These are phyloP conservation scores for Suillus cothurnatus DNA, from an alignment of 768 basidiomycete species.

Conservation along the genomic window DNA sequence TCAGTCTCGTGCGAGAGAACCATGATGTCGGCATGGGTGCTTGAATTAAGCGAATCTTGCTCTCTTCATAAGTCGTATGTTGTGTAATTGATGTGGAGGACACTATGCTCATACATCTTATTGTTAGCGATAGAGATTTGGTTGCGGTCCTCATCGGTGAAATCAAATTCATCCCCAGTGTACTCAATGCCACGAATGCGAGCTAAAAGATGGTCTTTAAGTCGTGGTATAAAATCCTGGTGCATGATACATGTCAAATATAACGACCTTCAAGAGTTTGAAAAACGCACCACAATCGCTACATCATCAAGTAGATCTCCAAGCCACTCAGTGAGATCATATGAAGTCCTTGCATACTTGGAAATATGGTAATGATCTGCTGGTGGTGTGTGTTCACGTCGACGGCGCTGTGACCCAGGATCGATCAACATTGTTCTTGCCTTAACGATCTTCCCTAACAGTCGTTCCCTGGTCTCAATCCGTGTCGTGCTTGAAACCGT, in stretches of 20 bases:
- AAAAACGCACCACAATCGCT: slow-evolving; percentile 18
- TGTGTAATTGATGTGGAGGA: slow-evolving; percentile 34
- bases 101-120: slow-evolving; percentile 35
- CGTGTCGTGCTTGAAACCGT: slow-evolving; percentile 30
- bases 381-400: slow-evolving; percentile 18
- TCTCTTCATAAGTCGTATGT: slow-evolving; percentile 29
- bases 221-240: slow-evolving; percentile 33
- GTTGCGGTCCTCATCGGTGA: slow-evolving; percentile 23
- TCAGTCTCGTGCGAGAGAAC: slow-evolving; percentile 27
- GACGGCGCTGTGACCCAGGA: slow-evolving; percentile 10
- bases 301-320: slow-evolving; percentile 23
- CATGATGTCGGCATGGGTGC: slow-evolving; percentile 39
- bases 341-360: slow-evolving; percentile 4
- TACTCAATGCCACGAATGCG: slow-evolving; percentile 9
- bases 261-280: neutral
- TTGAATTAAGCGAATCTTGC: slow-evolving; percentile 32
- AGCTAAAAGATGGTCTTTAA: no score
- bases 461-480: no score
- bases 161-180: slow-evolving; percentile 19
- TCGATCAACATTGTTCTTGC: neutral
- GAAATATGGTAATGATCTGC: slow-evolving; percentile 33
- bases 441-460: slow-evolving; percentile 19
- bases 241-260: slow-evolving; percentile 31
- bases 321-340: slow-evolving; percentile 18
- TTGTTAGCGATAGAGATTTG: slow-evolving; percentile 29